phyloP scores from a whole-genome alignment of 2,329 filamentous ascomycete species.

The Sordariomycetes sp. region DNA sequence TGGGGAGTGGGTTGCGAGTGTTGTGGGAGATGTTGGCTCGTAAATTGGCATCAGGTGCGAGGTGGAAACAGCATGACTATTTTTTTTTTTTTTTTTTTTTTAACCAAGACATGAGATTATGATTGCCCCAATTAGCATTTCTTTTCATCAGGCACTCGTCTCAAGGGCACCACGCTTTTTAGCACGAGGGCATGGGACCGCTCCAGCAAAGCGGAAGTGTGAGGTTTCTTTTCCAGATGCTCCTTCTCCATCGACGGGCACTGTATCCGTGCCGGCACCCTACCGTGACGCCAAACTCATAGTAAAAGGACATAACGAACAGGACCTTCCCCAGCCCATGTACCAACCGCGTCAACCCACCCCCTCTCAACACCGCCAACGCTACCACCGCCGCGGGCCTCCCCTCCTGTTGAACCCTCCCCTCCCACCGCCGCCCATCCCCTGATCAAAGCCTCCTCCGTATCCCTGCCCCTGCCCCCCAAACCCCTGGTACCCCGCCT shows the following conservation, averaged over 20 bases:
- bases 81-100: too few relatives aligned
- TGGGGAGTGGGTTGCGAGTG: neutral
- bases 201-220: too few relatives aligned
- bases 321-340: neutral
- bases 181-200: too few relatives aligned
- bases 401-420: constrained; percentile 9
- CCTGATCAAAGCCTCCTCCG: constrained; percentile 26
- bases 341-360: too few relatives aligned
- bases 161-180: neutral
- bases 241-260: neutral
- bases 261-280: neutral
- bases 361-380: neutral
- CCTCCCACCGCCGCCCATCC: constrained; percentile 20
- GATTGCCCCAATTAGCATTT: neutral
- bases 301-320: neutral
- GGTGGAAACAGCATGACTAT: too few relatives aligned
- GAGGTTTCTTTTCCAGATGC: neutral
- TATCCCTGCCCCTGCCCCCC: constrained; percentile 38
- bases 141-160: neutral
- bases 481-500: constrained; percentile 33
- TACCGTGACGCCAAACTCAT: neutral
- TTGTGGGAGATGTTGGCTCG: neutral
- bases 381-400: neutral
- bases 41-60: too few relatives aligned
- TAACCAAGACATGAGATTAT: neutral